These are phyloP conservation scores for Russula emetica DNA, from an alignment of 768 basidiomycete species.

Conservation along the genomic window DNA sequence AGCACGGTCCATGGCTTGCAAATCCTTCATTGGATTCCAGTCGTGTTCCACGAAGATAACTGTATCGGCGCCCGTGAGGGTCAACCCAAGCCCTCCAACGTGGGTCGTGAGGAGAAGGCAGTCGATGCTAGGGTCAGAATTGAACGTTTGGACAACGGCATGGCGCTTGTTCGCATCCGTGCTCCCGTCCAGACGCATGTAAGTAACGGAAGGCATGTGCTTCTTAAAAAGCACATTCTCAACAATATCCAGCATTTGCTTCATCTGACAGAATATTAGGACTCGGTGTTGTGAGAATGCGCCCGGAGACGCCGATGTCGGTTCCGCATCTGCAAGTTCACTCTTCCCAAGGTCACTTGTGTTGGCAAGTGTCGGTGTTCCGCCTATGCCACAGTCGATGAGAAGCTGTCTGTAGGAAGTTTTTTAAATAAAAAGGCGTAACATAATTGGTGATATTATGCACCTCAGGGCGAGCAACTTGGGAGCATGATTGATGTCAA, in stretches of 20 bases:
- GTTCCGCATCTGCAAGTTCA: constrained; percentile 58
- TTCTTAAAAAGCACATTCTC: constrained; percentile 88
- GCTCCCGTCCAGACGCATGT: constrained; percentile 95
- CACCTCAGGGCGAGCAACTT: constrained; percentile 90
- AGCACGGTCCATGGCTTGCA: constrained; percentile 99
- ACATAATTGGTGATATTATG: constrained; percentile 31
- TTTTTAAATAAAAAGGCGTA: neutral
- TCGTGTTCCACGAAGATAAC: constrained; percentile 99
- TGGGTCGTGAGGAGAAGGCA: constrained; percentile 93
- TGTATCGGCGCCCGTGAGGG: constrained; percentile 95
- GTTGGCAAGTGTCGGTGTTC: constrained; percentile 35
- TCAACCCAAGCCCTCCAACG: constrained; percentile 93
- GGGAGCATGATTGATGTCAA: constrained; percentile 87
- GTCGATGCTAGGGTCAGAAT: constrained; percentile 95
- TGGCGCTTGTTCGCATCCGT: constrained; percentile 94
- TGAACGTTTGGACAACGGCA: constrained; percentile 97
- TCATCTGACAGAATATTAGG: constrained; percentile 98
- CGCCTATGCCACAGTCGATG: constrained; percentile 90
- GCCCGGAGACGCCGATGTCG: constrained; percentile 41
- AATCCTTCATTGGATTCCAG: constrained; percentile 99
- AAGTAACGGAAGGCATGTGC: constrained; percentile 93
- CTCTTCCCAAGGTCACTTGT: constrained; percentile 58
- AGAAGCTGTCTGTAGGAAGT: constrained; percentile 73
- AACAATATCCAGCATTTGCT: constrained; percentile 98
- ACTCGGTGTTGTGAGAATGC: constrained; percentile 94